phyloP scores from a whole-genome alignment of 371 early-diverging fungal genomes.

The Lichtheimia corymbifera region DNA sequence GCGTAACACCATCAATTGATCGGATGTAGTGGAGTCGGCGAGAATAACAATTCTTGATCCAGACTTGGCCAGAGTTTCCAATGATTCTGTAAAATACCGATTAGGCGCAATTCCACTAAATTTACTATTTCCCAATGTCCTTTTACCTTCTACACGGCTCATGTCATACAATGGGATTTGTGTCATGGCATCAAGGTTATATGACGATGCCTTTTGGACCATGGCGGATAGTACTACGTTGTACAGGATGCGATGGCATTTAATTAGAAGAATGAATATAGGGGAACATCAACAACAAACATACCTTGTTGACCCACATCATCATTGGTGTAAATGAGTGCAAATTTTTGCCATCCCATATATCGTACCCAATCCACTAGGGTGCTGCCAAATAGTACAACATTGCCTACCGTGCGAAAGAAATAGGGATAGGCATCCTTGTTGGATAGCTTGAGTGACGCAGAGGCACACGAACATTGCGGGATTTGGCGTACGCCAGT shows the following conservation, averaged over 20 bases:
- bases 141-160: slow-evolving; percentile 14
- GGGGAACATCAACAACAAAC: background rate
- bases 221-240: slow-evolving; percentile 21
- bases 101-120: background rate
- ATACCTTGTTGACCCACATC: slow-evolving; percentile 39
- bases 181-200: slow-evolving; percentile 23
- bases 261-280: background rate
- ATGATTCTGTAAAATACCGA: slow-evolving; percentile 19
- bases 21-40: slow-evolving; percentile 31
- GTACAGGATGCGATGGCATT: background rate
- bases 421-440: slow-evolving; percentile 40
- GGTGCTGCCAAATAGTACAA: slow-evolving; percentile 27
- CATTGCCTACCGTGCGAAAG: slow-evolving; percentile 39
- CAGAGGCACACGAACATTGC: slow-evolving; percentile 42
- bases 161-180: slow-evolving; percentile 34
- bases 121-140: background rate
- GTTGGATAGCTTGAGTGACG: slow-evolving; percentile 29
- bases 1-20: slow-evolving; percentile 30
- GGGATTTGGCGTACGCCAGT: slow-evolving; percentile 37
- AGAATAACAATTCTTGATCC: slow-evolving; percentile 37
- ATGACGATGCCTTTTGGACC: slow-evolving; percentile 16
- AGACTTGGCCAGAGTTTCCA: slow-evolving; percentile 21
- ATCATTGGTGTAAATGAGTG: slow-evolving; percentile 40
- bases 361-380: slow-evolving; percentile 34
- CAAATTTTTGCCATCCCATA: slow-evolving; percentile 42